Conservation (phyloP, 768 basidiomycete genomes). For the Hygrophorus pudorinus region DNA sequence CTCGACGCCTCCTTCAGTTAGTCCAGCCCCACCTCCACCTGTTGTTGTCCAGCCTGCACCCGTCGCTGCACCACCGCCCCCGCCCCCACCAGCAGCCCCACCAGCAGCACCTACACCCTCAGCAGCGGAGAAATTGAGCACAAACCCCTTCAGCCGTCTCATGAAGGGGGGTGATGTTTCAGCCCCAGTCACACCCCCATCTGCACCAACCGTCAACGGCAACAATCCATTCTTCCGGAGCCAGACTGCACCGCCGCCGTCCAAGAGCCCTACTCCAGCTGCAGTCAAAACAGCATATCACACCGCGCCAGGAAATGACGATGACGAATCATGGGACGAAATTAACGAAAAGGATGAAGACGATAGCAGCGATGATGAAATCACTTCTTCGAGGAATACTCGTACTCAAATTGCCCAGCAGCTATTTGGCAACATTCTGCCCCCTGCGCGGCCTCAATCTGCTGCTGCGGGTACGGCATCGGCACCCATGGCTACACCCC, state of each 20-base stretch:
- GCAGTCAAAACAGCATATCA: slow-evolving; percentile 48
- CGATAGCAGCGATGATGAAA: slow-evolving; percentile 74
- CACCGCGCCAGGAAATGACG: slow-evolving; percentile 41
- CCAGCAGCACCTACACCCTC: slow-evolving; percentile 15
- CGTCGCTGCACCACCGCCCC: slow-evolving; percentile 27
- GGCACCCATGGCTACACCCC: slow-evolving; percentile 25
- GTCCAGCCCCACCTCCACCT: slow-evolving; percentile 27
- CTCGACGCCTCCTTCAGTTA: slow-evolving; percentile 25
- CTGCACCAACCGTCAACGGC: slow-evolving; percentile 28
- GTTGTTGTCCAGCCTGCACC: slow-evolving; percentile 16
- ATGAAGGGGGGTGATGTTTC: slow-evolving; percentile 37
- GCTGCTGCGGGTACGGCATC: slow-evolving; percentile 42
- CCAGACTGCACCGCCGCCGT: slow-evolving; percentile 27
- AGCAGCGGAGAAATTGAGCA: slow-evolving; percentile 41
- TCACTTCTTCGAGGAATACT: slow-evolving; percentile 50
- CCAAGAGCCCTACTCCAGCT: slow-evolving; percentile 45
- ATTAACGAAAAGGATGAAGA: slow-evolving; percentile 61
- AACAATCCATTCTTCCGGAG: slow-evolving; percentile 63
- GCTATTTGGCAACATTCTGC: slow-evolving; percentile 68
- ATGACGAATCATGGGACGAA: slow-evolving; percentile 82
- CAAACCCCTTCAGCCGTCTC: slow-evolving; percentile 75
- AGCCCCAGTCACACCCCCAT: slow-evolving; percentile 22
- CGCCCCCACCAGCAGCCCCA: slow-evolving; percentile 21
- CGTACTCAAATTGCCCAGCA: slow-evolving; percentile 67
- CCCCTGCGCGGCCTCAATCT: slow-evolving; percentile 49